Percentiles rank a stretch among this genome's conserved stretches.
Evolutionary conservation across 2,329 filamentous ascomycete genomes (phyloP).

Genomic region (Sporothrix globosa): DNA sequence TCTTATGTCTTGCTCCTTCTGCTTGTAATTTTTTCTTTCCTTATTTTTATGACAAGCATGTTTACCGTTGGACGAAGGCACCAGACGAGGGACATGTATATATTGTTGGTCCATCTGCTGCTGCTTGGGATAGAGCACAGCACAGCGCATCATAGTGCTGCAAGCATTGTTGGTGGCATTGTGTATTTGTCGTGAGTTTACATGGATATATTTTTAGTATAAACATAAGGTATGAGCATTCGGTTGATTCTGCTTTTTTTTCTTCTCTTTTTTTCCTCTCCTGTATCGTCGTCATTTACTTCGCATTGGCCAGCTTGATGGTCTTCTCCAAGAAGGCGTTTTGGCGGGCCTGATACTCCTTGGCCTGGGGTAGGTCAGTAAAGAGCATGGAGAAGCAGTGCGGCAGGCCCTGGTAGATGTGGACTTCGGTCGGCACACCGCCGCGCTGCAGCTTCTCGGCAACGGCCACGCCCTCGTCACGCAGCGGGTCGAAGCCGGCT

Average conservation of each 20-base stretch:
- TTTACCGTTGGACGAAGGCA: constrained; percentile 2
- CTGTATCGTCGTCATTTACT: background rate
- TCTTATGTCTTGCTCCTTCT: background rate
- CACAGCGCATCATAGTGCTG: background rate
- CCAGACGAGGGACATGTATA: background rate
- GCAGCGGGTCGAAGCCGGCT: constrained; percentile 44
- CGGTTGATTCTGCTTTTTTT: background rate
- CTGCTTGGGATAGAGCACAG: constrained; percentile 20
- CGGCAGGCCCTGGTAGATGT: constrained; percentile 44
- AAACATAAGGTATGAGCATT: constrained; percentile 9
- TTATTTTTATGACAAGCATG: constrained; percentile 11
- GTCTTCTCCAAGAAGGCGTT: constrained; percentile 29
- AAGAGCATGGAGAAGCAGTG: constrained; percentile 43
- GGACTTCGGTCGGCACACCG: constrained; percentile 43
- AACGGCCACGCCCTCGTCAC: constrained; percentile 48
- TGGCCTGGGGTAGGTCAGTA: constrained; percentile 29
- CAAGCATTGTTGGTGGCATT: constrained; percentile 9
- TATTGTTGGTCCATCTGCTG: background rate
- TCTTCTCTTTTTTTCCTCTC: background rate
- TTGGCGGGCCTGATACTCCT: constrained; percentile 27
- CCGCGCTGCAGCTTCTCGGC: constrained; percentile 44
- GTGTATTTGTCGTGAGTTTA: constrained; percentile 3
- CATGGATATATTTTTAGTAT: constrained; percentile 11
- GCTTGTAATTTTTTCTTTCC: background rate
- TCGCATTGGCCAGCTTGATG: constrained; percentile 21